These are phyloP conservation scores for Pulicaria dysenterica DNA, from an alignment of 129 eudicot species.

Conservation along the genomic window DNA sequence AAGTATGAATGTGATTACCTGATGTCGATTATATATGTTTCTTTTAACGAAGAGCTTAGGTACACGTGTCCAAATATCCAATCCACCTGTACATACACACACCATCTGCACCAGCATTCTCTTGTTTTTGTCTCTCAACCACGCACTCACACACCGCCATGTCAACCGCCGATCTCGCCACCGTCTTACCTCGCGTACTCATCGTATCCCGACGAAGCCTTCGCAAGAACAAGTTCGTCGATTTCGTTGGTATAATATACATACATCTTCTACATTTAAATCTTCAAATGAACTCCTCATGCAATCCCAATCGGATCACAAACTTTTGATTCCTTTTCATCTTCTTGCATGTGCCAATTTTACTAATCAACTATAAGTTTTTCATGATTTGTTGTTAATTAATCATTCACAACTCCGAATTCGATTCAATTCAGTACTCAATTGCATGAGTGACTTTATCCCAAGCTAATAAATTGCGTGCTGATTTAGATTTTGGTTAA, in stretches of 20 bases:
- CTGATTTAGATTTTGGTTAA: neutral
- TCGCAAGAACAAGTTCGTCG: constrained; percentile 97
- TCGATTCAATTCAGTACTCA: constrained; percentile 6
- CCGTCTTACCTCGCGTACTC: constrained; percentile 77
- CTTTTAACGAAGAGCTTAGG: no score
- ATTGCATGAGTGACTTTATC: neutral
- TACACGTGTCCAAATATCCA: no score
- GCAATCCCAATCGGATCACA: constrained; percentile 8
- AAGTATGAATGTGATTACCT: no score
- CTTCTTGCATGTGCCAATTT: constrained; percentile 7
- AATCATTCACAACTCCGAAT: neutral
- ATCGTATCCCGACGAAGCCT: constrained; percentile 88
- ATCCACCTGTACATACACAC: no score
- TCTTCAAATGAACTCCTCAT: neutral
- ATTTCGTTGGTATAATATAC: constrained; percentile 70
- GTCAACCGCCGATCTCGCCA: constrained; percentile 61
- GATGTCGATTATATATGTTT: no score
- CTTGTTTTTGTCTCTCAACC: neutral
- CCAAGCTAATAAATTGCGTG: neutral
- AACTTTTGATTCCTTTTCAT: neutral
- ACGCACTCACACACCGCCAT: constrained; percentile 24
- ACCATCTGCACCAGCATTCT: neutral
- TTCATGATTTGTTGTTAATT: neutral
- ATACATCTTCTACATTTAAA: neutral
- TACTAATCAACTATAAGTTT: neutral